Conservation (phyloP, 768 basidiomycete genomes). For the Podaxis mareebaensis region DNA sequence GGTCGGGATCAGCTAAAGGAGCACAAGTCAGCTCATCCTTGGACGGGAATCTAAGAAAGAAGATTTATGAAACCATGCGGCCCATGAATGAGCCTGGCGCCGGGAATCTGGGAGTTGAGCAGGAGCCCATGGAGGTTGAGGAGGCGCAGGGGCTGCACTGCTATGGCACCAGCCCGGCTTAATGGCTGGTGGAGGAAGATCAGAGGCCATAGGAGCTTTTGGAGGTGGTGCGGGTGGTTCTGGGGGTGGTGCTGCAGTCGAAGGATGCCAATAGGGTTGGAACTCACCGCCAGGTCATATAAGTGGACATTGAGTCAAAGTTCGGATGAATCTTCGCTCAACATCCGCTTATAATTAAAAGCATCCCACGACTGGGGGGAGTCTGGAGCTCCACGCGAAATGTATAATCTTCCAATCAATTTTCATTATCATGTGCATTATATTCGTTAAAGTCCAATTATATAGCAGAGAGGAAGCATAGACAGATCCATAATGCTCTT, state of each 20-base stretch:
- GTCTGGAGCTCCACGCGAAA: neutral
- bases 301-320: neutral
- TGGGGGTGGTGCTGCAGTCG: constrained; percentile 41
- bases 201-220: constrained; percentile 29
- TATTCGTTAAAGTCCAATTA: neutral
- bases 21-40: neutral
- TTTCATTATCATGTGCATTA: neutral
- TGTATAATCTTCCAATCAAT: neutral
- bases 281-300: constrained; percentile 77
- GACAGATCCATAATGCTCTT: neutral
- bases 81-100: constrained; percentile 54
- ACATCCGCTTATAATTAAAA: too few relatives aligned
- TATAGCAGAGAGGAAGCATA: neutral
- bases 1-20: constrained; percentile 55
- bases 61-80: constrained; percentile 60
- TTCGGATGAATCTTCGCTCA: too few relatives aligned
- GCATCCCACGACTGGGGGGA: too few relatives aligned
- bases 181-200: constrained; percentile 14
- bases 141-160: constrained; percentile 28
- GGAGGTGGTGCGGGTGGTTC: constrained; percentile 40
- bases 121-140: constrained; percentile 39
- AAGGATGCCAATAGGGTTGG: constrained; percentile 71
- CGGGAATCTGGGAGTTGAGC: constrained; percentile 37
- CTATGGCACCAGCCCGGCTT: constrained; percentile 22
- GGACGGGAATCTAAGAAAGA: constrained; percentile 4